Percentiles rank a stretch among this genome's conserved stretches.
Conservation (phyloP, 1,284 basidiomycete genomes). For the Vanrija sp. region DNA sequence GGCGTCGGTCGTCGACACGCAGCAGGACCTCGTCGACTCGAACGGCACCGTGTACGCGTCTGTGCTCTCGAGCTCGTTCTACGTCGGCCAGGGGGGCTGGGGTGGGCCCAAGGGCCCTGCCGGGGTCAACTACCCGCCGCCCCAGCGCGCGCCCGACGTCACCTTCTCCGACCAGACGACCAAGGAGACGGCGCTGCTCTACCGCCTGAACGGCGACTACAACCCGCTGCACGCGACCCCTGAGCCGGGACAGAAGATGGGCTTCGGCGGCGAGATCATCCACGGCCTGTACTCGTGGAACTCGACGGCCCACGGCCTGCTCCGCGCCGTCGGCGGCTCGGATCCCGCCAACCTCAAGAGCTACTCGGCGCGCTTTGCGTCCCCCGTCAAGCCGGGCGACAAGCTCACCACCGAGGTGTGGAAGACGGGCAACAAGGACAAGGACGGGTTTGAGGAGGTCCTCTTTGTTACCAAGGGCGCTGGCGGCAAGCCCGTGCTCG, state of each 20-base stretch:
- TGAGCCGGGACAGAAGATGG: conserved; percentile 17
- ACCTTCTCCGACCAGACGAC: conserved; percentile 11
- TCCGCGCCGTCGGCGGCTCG: conserved; percentile 10
- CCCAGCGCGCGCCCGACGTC: conserved; percentile 9
- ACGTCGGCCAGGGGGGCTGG: conserved; percentile 19
- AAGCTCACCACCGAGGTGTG: conserved; percentile 14
- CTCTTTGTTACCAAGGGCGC: conserved; percentile 14
- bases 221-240: conserved; percentile 19
- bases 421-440: conserved; percentile 15
- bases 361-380: conserved; percentile 18
- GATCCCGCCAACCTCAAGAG: conserved; percentile 18
- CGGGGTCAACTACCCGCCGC: conserved; percentile 7
- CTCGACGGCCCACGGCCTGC: conserved; percentile 17
- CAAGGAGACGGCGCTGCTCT: conserved; percentile 13
- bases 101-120: conserved; percentile 18
- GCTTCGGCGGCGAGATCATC: conserved; percentile 21
- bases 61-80: conserved; percentile 10
- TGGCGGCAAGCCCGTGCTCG: conserved; percentile 13
- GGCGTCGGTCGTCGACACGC: conserved; percentile 17
- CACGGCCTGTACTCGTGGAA: conserved; percentile 22
- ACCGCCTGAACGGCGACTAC: conserved; percentile 22
- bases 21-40: conserved; percentile 15
- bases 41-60: conserved; percentile 12
- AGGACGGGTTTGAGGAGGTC: conserved; percentile 19
- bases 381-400: conserved; percentile 18